These are phyloP conservation scores for Vigna trinervia DNA, from an alignment of 306 rosid species.

Conservation along the genomic window DNA sequence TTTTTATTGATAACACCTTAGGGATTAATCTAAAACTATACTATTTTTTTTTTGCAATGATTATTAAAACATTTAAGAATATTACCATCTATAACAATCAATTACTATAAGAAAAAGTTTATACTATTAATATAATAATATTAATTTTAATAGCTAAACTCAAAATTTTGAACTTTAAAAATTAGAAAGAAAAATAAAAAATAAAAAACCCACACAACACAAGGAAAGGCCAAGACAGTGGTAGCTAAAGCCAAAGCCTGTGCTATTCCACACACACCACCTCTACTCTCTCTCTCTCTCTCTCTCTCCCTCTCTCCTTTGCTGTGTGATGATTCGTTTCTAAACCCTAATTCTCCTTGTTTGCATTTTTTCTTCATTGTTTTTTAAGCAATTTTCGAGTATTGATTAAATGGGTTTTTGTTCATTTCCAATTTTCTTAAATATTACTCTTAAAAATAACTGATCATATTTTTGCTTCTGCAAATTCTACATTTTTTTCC, in stretches of 20 bases:
- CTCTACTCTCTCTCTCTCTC: conserved; percentile 38
- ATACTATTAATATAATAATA: not conserved
- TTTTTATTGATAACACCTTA: not conserved
- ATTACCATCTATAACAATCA: not conserved
- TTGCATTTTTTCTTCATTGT: conserved; percentile 25
- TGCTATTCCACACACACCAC: conserved; percentile 46
- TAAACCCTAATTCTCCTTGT: conserved; percentile 53
- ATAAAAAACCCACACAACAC: conserved; percentile 12
- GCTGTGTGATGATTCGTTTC: conserved; percentile 43
- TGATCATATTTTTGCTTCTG: conserved; percentile 45
- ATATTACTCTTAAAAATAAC: conserved; percentile 11
- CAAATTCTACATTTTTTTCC: conserved; percentile 33
- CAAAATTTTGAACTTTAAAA: not conserved
- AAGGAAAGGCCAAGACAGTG: conserved; percentile 33
- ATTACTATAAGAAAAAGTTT: not conserved
- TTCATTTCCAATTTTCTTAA: conserved; percentile 25
- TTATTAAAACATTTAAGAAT: not conserved
- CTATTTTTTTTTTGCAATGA: not conserved
- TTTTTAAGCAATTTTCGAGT: conserved; percentile 15
- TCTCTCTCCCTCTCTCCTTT: not conserved
- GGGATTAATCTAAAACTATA: not conserved
- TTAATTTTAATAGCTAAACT: not conserved
- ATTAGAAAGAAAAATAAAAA: not conserved
- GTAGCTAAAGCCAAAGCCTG: conserved; percentile 53
- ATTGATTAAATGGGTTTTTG: conserved; percentile 11